Percentiles rank a stretch among this genome's conserved stretches.
These are phyloP conservation scores for Cytospora schulzeri DNA, from an alignment of 2,329 filamentous ascomycete genomes.

Conservation along the genomic window DNA sequence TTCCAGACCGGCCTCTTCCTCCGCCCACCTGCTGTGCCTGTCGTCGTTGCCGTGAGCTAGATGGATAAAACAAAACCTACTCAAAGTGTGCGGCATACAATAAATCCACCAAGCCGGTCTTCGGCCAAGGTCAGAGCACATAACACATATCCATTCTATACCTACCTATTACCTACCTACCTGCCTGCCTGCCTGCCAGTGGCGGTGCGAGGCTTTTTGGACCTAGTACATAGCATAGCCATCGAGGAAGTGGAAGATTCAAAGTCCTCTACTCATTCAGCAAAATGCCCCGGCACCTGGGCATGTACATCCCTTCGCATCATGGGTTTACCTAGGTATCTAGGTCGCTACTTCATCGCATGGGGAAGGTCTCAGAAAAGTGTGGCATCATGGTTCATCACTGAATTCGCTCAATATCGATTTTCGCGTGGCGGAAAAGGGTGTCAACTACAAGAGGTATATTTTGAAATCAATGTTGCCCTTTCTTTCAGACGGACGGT, in stretches of 20 bases:
- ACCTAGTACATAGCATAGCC: not conserved
- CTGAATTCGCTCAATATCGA: not conserved
- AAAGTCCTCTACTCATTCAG: not conserved
- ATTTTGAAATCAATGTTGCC: constrained; percentile 27
- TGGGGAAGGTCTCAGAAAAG: not conserved
- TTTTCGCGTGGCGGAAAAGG: constrained; percentile 4
- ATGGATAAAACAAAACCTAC: too few relatives aligned
- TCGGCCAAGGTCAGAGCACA: too few relatives aligned
- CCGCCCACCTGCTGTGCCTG: too few relatives aligned
- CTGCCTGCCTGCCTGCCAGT: constrained; percentile 29
- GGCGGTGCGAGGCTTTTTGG: not conserved
- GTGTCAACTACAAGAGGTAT: constrained; percentile 29
- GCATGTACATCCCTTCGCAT: not conserved
- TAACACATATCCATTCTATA: too few relatives aligned
- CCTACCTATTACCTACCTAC: too few relatives aligned
- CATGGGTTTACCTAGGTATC: too few relatives aligned
- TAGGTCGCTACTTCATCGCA: not conserved
- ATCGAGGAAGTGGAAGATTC: not conserved
- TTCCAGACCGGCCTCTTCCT: too few relatives aligned
- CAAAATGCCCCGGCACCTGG: not conserved
- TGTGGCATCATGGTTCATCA: not conserved
- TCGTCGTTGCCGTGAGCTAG: too few relatives aligned
- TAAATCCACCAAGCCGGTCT: too few relatives aligned
- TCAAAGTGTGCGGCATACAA: too few relatives aligned
- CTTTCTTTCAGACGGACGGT: constrained; percentile 16